Evolutionary conservation across 495 filamentous ascomycete species (phyloP), one percentile per base, ranked within the genome.

Genomic region (Hapsidospora chrysogenum): DNA sequence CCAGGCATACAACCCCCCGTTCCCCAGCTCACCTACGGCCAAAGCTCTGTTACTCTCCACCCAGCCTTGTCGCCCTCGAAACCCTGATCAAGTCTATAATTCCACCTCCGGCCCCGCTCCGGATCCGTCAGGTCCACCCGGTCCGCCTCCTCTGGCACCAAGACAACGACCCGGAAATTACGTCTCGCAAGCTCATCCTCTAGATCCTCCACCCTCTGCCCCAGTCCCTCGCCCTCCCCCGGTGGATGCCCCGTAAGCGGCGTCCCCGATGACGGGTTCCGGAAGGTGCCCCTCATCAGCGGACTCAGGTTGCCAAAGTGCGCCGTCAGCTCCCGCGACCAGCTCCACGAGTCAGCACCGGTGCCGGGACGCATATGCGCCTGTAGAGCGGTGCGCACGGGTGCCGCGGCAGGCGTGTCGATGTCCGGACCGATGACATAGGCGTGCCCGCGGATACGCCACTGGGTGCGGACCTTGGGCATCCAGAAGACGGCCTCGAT

Each of bases 231-330:
- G 4, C 65, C 52, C 17, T 63, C 49, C 4, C 42, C 51, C 0
- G 64, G 63, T n/a, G n/a, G n/a, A 11, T 53, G 54, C 49, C 41
- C 29, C 61, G 48, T 33, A 55, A 65, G 33, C 14, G 73, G 70
- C 18, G 50, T 58, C 0, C 86, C 87, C 2, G 89, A 82, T 16
- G 74, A 68, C 27, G 89, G 89, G 29, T 68, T 76, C 37, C 63
- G 68, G 50, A 92, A 94, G n/a, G 72, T 63, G 41, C 80, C 82
- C 47, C 80, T 57, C 71, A 85, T 78, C 4, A 64, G 52, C 10
- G 87, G 87, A 17, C 66, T 73, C 48, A 85, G 57, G 51, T 92
- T 92, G 10, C 79, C 85, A 66, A 94, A 95, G 58, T 87, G 82
- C 42, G 69, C 75, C 40, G 76, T 80, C 28, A 95, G 54, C 54